Base-by-base conservation (phyloP, 148 eudicot genomes). In the Camellia japonica region DNA sequence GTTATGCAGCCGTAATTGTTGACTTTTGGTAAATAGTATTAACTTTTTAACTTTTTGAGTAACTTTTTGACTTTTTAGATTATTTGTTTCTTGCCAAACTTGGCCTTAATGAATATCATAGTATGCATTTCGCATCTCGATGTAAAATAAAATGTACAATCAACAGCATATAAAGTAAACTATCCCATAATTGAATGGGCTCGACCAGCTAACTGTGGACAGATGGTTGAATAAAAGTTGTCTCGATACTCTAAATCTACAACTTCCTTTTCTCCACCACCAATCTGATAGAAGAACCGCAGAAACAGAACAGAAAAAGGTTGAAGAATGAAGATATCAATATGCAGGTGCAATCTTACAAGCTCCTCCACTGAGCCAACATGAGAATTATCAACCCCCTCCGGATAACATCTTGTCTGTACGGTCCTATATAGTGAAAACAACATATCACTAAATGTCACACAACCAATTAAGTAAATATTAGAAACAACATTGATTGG, bases 111-210 rank as follows among this genome's bases (percentile, higher is more conserved):
- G 23, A 74, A 55, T 74, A 16, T 74, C 49, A 42, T 7, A 41
- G n/a, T 9, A 30, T 47, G 77, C 23, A 74, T 56, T 58, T 30
- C 13, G n/a, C 13, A 16, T 12, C 15, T 38, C 3, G 2, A 38
- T 54, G 64, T 10, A n/a, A 7, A n/a, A 74, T 56, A 73, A 47
- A 74, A 56, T 41, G 14, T 38, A 55, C 77, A 74, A 56, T 74
- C 63, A 18, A 74, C 23, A 11, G 63, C 23, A 56, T 43, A 54
- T 15, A 10, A 14, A 12, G 11, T 7, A 64, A 8, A 4, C 2
- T 20, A 60, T 7, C 42, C 68, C 41, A 8, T 9, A 64, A 19
- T 64, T 64, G 38, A 64, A 64, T 15, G 19, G 64, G 64, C 3
- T 60, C 30, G 30, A 30, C 30, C 30, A 0, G 30, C 30, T 30